A percentile compares a stretch with the other conserved stretches of the same genome.
These are phyloP conservation scores for Coemansia sp. DNA, from an alignment of 192 early-diverging fungal species.

Conservation along the genomic window DNA sequence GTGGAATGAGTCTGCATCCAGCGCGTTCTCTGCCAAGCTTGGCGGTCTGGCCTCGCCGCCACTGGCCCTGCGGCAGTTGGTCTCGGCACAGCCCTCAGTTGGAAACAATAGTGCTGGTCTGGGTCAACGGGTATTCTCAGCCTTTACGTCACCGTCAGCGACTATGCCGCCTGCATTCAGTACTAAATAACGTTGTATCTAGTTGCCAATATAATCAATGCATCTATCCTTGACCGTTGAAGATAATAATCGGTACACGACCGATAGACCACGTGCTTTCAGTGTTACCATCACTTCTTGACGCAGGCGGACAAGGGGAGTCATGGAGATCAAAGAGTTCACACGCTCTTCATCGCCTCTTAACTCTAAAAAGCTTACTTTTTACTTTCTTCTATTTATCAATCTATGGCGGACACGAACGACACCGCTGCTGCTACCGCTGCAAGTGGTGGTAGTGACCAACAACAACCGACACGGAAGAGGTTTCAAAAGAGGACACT, in stretches of 20 bases:
- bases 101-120: background rate
- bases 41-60: background rate
- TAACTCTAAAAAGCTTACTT: background rate
- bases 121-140: slow-evolving; percentile 5
- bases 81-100: slow-evolving; percentile 15
- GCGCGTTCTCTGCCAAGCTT: background rate
- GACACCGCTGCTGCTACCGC: background rate
- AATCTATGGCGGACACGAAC: background rate
- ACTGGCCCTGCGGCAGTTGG: slow-evolving; percentile 15
- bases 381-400: background rate
- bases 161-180: background rate
- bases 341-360: background rate
- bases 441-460: background rate
- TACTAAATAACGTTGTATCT: background rate
- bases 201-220: background rate
- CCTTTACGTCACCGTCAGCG: background rate
- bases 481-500: slow-evolving; percentile 18
- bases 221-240: background rate
- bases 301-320: background rate
- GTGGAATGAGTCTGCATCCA: slow-evolving; percentile 22
- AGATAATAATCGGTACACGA: background rate
- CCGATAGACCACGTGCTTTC: background rate
- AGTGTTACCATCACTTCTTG: background rate
- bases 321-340: background rate
- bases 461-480: background rate